Base-by-base conservation (phyloP, 1,139 yeast genomes). In the Suhomyces maxii region DNA sequence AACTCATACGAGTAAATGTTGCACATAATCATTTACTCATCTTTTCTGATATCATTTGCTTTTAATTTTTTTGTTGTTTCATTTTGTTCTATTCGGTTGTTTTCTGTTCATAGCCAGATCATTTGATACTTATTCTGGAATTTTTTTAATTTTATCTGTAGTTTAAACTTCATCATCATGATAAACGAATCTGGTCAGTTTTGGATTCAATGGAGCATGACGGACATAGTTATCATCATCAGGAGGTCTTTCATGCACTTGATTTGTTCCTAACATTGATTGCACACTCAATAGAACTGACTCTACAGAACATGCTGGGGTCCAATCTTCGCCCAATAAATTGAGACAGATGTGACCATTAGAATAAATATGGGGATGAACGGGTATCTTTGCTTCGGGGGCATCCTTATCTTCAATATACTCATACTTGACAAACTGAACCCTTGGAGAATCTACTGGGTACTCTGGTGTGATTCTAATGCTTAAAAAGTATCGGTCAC, bases 311-410 rank as follows among this genome's bases (percentile, higher is more conserved):
- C 85, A 84, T 0, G 84, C 84, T 0, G 91, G 91, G 0, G 89
- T 76, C 93, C 93, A 86, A 39, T 79, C 87, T 7, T 78, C 76
- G 1, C 87, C 89, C 28, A 86, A 64, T 7, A 81, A 60, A 58
- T 82, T 80, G 26, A 83, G 67, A 59, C 93, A 86, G 12, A 85
- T 84, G 57, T 85, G 90, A 1, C 91, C 93, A 56, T 85, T 85
- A 36, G 84, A 76, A 58, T 86, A 86, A 2, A 86, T 72, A 57
- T 86, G 91, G 0, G 91, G 91, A 57, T 86, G 90, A 2, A 82
- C 53, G 0, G 91, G 91, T 7, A 84, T 72, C 33, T 34, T 39
- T n/a, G 36, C 39, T 11, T 28, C 46, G 2, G 36, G 41, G 2
- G 40, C 37, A 10, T 39, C 48, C 3, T 61, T 64, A 3, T 48